Conservation (phyloP, 495 filamentous ascomycete genomes). For the Xylona heveae region DNA sequence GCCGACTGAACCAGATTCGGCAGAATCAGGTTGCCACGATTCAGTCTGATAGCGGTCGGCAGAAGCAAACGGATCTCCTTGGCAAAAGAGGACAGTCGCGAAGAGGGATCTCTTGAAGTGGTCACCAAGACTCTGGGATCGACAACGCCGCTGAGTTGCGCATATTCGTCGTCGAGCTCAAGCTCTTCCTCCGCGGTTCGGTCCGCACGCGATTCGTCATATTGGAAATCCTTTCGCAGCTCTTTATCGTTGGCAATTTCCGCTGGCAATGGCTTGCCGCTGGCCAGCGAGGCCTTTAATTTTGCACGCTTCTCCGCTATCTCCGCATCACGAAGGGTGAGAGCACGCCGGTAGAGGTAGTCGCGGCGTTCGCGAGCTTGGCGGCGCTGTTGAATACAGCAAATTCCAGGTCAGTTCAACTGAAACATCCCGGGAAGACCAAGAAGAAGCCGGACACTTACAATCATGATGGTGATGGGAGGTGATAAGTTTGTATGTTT, state of each 20-base stretch:
- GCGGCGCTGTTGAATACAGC: slow-evolving; percentile 23
- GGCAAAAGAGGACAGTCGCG: slow-evolving; percentile 68
- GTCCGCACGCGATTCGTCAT: slow-evolving; percentile 58
- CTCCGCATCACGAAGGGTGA: slow-evolving; percentile 75
- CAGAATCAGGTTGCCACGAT: slow-evolving; percentile 76
- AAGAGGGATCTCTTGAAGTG: slow-evolving; percentile 71
- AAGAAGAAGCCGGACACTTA: slow-evolving; percentile 11
- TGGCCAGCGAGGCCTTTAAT: slow-evolving; percentile 65
- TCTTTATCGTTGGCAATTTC: slow-evolving; percentile 75
- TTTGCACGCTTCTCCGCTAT: slow-evolving; percentile 77
- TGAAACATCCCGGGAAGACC: too few relatives aligned
- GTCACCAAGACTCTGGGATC: slow-evolving; percentile 84
- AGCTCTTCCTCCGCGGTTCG: slow-evolving; percentile 38
- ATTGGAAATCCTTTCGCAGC: slow-evolving; percentile 78
- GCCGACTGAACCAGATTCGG: slow-evolving; percentile 68
- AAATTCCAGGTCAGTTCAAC: too few relatives aligned
- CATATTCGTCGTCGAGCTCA: slow-evolving; percentile 91
- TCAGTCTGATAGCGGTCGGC: slow-evolving; percentile 75
- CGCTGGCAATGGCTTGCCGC: slow-evolving; percentile 66
- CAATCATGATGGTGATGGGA: slow-evolving; percentile 22
- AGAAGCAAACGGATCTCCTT: slow-evolving; percentile 88
- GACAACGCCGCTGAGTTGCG: slow-evolving; percentile 59
- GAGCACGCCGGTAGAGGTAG: slow-evolving; percentile 72
- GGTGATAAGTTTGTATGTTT: too few relatives aligned
- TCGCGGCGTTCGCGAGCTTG: slow-evolving; percentile 77